Evolutionary conservation across 495 filamentous ascomycete genomes (phyloP), one percentile per base, ranked within the genome.

Genomic region (Aspergillus coremiiformis): DNA sequence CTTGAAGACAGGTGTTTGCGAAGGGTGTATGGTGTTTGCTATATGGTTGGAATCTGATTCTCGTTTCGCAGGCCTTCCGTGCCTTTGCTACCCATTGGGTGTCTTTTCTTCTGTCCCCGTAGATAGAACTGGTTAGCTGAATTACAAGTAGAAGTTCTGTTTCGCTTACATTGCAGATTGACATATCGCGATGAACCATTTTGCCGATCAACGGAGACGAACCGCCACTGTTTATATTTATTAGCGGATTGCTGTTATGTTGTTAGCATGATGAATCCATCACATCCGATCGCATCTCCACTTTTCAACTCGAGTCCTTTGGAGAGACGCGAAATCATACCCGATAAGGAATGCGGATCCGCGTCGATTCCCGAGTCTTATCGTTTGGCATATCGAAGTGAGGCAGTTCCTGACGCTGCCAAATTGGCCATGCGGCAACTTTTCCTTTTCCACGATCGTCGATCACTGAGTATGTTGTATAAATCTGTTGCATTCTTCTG

Each of bases 11-110:
- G 55, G 53, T 56, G 53, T 57, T 61, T 45, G 49, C 41, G 52
- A 53, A 46, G 51, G 58, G 61, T 59, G 61, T 59, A 61, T 52
- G 61, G 61, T 64, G 61, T 61, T 64, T 43, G 15, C 37, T 52
- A 39, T 52, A 39, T 52, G 59, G 55, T 32, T 46, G 50, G 53
- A 59, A 56, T 56, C 37, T 50, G 44, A 59, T 53, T 39, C 37
- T 33, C 39, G 23, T 26, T 39, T 33, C 35, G 23, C 26, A 43
- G 33, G 43, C 43, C 15, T 53, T 53, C 1, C 11, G 7, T 15
- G 6, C 22, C 20, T 47, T 8, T 30, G 2, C 14, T 29, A 11
- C 24, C 14, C 35, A 39, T 17, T 17, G 5, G 9, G 5, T 19
- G 5, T 21, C 7, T 6, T 19, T 19, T 6, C 12, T 3, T 35